Evolutionary conservation across 306 rosid species (phyloP), one percentile per base, ranked within the genome.

Genomic region (Cicer judaicum): DNA sequence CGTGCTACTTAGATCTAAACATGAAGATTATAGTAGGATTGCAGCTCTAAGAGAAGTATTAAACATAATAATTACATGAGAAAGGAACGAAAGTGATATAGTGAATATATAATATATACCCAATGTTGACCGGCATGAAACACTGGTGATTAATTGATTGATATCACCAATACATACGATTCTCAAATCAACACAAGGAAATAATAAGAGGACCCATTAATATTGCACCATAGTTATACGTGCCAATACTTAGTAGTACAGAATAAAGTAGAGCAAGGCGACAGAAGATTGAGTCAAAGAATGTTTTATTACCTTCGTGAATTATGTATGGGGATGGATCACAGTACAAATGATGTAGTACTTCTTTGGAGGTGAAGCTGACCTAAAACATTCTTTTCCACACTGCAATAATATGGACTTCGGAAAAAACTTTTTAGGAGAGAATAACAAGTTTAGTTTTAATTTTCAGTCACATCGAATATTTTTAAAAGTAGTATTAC

Each of bases 71-170:
- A 49, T n/a, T n/a, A 49, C 55, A 68, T 63, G 10, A 12, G 57
- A 70, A 78, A 64, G 41, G 47, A 52, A 74, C 41, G 47, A 50
- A 48, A 70, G 40, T 55, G 24, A 43, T 50, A 11, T 42, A n/a
- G 10, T 52, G 56, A 50, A 50, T 4, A 46, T 48, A 55, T 50
- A 63, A 15, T 46, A 74, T 63, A 43, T 57, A 40, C 60, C 41
- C 39, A n/a, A 56, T 79, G 74, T 74, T 78, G 85, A 77, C 74
- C 64, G 60, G 12, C 53, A 63, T 56, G 47, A 70, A 56, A 64
- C 40, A 59, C 52, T 59, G 40, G 21, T 43, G 7, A 49, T 19
- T 9, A 42, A 49, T 70, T 78, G 24, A 71, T 53, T 71, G 21
- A 55, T 57, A 21, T 19, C 10, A 41, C 34, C 8, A 4, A 29